Percentiles rank a stretch among this genome's conserved stretches.
Evolutionary conservation across 2,329 filamentous ascomycete species (phyloP).

Genomic region (Colletotrichum gloeosporioides): DNA sequence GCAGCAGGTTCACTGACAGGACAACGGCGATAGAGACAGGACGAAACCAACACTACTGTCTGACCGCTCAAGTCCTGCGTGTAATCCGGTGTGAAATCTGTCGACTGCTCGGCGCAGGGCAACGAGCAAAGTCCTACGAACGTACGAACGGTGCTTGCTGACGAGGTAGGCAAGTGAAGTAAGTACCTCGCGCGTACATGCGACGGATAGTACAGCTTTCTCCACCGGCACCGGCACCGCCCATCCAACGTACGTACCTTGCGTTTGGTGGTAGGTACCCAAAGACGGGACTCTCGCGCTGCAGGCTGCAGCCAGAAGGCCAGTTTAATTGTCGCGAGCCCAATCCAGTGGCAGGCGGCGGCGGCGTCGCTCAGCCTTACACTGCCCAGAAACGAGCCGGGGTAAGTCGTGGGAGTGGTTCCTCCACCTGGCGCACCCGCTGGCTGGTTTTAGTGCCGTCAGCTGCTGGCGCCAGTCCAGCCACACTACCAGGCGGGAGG

Average conservation of each 20-base stretch:
- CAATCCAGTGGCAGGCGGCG: background rate
- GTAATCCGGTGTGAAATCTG: background rate
- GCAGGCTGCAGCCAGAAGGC: background rate
- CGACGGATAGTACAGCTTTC: background rate
- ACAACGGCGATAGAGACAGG: background rate
- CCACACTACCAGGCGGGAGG: slow-evolving; percentile 13
- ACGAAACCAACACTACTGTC: background rate
- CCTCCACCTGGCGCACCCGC: slow-evolving; percentile 4
- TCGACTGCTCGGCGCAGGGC: background rate
- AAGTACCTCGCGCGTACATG: background rate
- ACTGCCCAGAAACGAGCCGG: slow-evolving; percentile 18
- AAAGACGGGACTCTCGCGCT: background rate
- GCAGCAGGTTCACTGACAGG: background rate
- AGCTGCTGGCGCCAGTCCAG: slow-evolving; percentile 27
- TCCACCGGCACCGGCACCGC: background rate
- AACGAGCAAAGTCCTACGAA: background rate
- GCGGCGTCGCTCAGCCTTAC: slow-evolving; percentile 18
- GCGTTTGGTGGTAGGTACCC: background rate
- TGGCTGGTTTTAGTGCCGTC: slow-evolving; percentile 22
- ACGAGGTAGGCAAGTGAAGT: background rate
- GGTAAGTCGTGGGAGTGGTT: background rate
- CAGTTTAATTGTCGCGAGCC: background rate
- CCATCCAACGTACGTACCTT: background rate
- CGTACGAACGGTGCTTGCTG: background rate
- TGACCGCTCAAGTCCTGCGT: background rate